Base-by-base conservation (phyloP, 169 alveolate genomes). In the Theileria orientalis region DNA sequence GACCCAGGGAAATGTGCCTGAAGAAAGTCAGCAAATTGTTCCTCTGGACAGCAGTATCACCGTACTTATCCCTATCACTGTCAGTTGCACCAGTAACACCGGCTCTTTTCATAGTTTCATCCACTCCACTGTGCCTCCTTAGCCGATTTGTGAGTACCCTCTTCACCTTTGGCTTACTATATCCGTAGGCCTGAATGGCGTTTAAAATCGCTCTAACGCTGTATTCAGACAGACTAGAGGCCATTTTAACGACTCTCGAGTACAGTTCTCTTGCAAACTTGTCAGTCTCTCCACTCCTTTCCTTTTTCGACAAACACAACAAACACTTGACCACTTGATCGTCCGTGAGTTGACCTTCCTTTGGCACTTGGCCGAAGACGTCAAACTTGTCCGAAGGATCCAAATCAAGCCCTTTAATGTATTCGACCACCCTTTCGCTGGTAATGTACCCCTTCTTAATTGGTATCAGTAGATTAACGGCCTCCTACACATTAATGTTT, bases 101-200 rank as follows among this genome's bases (percentile, higher is more conserved):
- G 0, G 1, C 0, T 16, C 7, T 59, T 41, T 59, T 59, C 69
- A 59, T 11, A 2, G 46, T n/a, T n/a, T n/a, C n/a, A n/a, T n/a
- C n/a, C n/a, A n/a, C n/a, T n/a, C n/a, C n/a, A n/a, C n/a, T n/a
- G n/a, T n/a, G n/a, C n/a, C n/a, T n/a, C 1, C 23, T 21, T 9
- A n/a, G n/a, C n/a, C n/a, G 30, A 21, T 25, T 63, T 8, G 80
- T 54, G 57, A 74, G 67, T 49, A 41, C 6, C 9, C 57, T 40
- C 32, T 27, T 44, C 11, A 74, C 32, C 33, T 74, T 74, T 13
- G 83, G 83, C 19, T 74, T 74, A 1, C 40, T 30, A 29, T 64
- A 30, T 16, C 83, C 83, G 59, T 66, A 19, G 3, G 29, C 16
- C 49, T 23, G 30, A 40, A 74, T 44, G 11, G 56, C 11, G 2